Evolutionary conservation across 768 basidiomycete genomes (phyloP), one percentile per base, ranked within the genome.

Genomic region (Boletellus sp.): DNA sequence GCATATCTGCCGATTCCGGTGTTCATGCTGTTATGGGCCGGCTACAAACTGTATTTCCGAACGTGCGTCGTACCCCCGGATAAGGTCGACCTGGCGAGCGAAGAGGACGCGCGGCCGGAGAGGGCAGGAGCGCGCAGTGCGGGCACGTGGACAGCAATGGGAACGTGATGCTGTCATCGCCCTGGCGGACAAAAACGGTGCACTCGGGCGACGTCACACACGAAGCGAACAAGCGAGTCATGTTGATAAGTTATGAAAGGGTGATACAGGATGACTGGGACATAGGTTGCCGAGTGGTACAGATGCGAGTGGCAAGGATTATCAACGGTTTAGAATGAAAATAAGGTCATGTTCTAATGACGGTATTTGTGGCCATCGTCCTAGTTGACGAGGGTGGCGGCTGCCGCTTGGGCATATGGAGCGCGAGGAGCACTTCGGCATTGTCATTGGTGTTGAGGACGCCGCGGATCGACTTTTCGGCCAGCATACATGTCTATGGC

Each of bases 391-490:
- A 26, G 36, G 63, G 13, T n/a, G 55, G 38, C 13, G 50, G 17
- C 20, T 46, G 49, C 16, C 55, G 48, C 15, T 42, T 69, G 16
- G 72, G 62, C 12, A 61, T 59, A 61, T 90, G 89, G 37, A 90
- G 74, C 34, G 76, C 78, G 45, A 91, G 78, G 39, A 91, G 79
- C 39, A 76, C 75, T 22, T 77, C 66, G 12, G 75, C 74, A 45
- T 91, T 90, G 70, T 89, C 84, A 50, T 73, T 77, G 17, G 80
- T 81, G 61, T 85, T 78, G 35, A 91, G 73, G 22, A 89, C 85
- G 52, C 79, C 77, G 11, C 74, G 70, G 41, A 91, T 84, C 2
- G 89, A 90, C 50, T 78, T 74, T 63, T 84, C 83, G 15, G 84
- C 86, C 10, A 85, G 75, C 53, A 82, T 75, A 59, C 86, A 87